A percentile compares a stretch with the other conserved stretches of the same genome.
Evolutionary conservation across 2,329 filamentous ascomycete species (phyloP).

Genomic region (Pestalotiopsis sp.): DNA sequence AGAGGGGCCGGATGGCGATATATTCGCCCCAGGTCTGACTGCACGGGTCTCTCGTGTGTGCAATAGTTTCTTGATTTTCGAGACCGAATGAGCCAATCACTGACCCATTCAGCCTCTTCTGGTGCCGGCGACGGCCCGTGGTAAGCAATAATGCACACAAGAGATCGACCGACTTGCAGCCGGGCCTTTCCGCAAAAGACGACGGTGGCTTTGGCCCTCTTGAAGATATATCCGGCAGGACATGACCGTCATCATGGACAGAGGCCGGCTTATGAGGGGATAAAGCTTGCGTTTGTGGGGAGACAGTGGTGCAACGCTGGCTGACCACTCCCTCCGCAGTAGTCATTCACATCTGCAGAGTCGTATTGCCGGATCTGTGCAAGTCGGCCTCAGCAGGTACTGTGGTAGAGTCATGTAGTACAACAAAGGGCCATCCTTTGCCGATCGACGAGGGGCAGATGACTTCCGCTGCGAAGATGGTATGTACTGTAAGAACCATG

Average conservation of each 20-base stretch:
- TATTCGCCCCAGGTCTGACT: background rate
- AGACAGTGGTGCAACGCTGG: background rate
- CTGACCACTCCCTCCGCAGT: conserved; percentile 10
- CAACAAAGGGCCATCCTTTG: background rate
- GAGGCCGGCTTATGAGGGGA: background rate
- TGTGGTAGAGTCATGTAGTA: background rate
- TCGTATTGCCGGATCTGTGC: background rate
- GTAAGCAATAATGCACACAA: background rate
- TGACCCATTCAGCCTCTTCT: background rate
- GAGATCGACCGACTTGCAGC: conserved; percentile 11
- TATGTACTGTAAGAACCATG: no score
- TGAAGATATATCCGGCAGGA: background rate
- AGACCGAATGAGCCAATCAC: background rate
- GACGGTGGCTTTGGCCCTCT: background rate
- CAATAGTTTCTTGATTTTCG: background rate
- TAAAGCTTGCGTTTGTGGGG: background rate
- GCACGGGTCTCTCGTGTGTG: background rate
- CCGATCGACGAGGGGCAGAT: background rate
- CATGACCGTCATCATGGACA: background rate
- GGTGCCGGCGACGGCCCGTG: background rate
- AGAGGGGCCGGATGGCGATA: background rate
- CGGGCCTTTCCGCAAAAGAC: background rate
- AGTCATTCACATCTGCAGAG: background rate
- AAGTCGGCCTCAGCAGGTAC: background rate
- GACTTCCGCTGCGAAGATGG: no score